A percentile compares a stretch with the other conserved stretches of the same genome.
Conservation (phyloP, 495 filamentous ascomycete genomes). For the Lophiostoma macrostomum region DNA sequence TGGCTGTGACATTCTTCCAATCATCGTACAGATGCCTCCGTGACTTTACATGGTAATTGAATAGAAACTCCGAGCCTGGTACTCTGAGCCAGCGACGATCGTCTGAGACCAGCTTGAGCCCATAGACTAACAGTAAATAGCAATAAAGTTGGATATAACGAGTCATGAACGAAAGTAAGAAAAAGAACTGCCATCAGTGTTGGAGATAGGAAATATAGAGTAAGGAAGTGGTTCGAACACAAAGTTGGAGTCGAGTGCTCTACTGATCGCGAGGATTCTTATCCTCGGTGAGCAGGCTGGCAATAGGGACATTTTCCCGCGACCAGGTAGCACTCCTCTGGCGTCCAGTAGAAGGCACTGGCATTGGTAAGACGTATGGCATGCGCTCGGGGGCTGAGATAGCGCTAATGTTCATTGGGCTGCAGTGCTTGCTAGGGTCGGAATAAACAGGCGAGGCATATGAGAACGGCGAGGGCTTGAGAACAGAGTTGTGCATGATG, state of each 20-base stretch:
- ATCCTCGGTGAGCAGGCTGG: slow-evolving; percentile 29
- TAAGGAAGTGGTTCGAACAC: not conserved
- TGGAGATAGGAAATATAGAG: slow-evolving; percentile 3
- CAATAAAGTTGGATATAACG: slow-evolving; percentile 5
- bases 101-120: not conserved
- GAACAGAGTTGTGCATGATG: slow-evolving; percentile 23
- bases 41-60: not conserved
- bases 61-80: not conserved
- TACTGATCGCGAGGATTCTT: slow-evolving; percentile 28
- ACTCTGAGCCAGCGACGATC: not conserved
- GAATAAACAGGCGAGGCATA: slow-evolving; percentile 19
- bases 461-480: slow-evolving; percentile 34
- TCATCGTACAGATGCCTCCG: slow-evolving; percentile 5
- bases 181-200: slow-evolving; percentile 6
- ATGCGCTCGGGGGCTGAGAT: slow-evolving; percentile 35
- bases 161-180: slow-evolving; percentile 27
- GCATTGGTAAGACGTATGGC: slow-evolving; percentile 34
- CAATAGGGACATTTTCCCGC: slow-evolving; percentile 29
- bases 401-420: slow-evolving; percentile 29
- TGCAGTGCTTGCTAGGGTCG: slow-evolving; percentile 27
- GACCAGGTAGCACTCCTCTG: slow-evolving; percentile 24
- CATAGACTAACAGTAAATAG: not conserved
- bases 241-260: not conserved
- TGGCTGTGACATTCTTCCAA: not conserved
- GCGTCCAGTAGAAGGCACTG: slow-evolving; percentile 16